Conservation (phyloP, 225 moss, liverwort and hornwort genomes). For the Bryoerythrophyllum caledonicum region DNA sequence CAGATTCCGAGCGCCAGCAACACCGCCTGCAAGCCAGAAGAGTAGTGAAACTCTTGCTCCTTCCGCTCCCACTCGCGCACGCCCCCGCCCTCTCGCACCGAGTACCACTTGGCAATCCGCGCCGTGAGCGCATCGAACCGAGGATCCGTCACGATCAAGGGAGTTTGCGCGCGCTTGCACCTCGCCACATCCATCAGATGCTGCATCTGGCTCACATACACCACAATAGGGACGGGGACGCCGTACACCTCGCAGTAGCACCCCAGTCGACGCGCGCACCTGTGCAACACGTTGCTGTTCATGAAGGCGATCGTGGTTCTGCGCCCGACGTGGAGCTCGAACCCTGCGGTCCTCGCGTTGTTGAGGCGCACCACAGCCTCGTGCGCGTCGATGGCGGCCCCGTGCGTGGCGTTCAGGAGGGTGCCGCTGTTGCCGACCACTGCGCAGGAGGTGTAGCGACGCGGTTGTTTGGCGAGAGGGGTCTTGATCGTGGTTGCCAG, state of each 20-base stretch:
- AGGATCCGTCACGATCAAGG: slow-evolving; percentile 68
- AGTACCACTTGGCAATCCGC: slow-evolving; percentile 70
- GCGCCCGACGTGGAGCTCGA: slow-evolving; percentile 50
- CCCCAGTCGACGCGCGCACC: slow-evolving; percentile 48
- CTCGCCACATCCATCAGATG: slow-evolving; percentile 67
- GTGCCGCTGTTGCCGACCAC: slow-evolving; percentile 78
- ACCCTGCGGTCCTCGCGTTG: slow-evolving; percentile 50
- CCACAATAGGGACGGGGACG: slow-evolving; percentile 40
- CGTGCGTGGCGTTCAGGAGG: slow-evolving; percentile 44
- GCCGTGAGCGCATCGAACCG: slow-evolving; percentile 52
- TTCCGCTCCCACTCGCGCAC: slow-evolving; percentile 38
- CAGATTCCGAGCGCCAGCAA: slow-evolving; percentile 66
- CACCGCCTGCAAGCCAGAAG: slow-evolving; percentile 76
- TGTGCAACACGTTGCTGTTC: slow-evolving; percentile 67
- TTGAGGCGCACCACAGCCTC: slow-evolving; percentile 71
- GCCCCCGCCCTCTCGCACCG: slow-evolving; percentile 42
- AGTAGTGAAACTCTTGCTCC: slow-evolving; percentile 59
- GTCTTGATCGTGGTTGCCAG: slow-evolving; percentile 42
- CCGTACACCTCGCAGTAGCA: slow-evolving; percentile 67
- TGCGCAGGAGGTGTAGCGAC: slow-evolving; percentile 51
- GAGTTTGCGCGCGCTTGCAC: slow-evolving; percentile 36
- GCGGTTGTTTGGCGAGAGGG: slow-evolving; percentile 35
- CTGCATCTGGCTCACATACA: slow-evolving; percentile 60
- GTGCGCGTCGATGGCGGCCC: slow-evolving; percentile 60
- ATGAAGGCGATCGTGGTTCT: slow-evolving; percentile 65